A percentile compares a stretch with the other conserved stretches of the same genome.
Conservation (phyloP, 805 yeast genomes). For the Candida glaebosa region DNA sequence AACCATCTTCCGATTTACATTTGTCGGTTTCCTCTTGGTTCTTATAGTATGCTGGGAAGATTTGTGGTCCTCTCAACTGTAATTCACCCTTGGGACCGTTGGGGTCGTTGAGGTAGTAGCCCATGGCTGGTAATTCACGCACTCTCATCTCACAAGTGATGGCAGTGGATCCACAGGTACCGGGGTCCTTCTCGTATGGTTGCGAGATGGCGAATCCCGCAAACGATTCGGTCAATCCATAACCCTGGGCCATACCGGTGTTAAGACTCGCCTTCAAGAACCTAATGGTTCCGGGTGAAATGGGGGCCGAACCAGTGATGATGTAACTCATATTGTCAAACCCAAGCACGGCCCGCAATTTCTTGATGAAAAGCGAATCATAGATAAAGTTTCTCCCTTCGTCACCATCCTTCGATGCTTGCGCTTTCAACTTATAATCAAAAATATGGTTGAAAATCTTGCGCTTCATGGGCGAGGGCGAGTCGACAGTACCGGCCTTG, state of each 20-base stretch:
- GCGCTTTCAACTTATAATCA: slow-evolving; percentile 19
- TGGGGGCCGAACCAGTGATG: slow-evolving; percentile 64
- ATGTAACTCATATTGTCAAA: slow-evolving; percentile 24
- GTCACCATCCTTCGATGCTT: slow-evolving; percentile 37
- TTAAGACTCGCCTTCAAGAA: slow-evolving; percentile 61
- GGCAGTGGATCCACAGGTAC: slow-evolving; percentile 42
- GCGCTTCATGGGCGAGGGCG: slow-evolving; percentile 7
- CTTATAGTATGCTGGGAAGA: slow-evolving; percentile 50
- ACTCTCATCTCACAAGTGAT: slow-evolving; percentile 52
- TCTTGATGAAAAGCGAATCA: slow-evolving; percentile 35
- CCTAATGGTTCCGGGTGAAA: slow-evolving; percentile 55
- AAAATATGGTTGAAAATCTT: slow-evolving; percentile 21
- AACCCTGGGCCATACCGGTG: slow-evolving; percentile 61
- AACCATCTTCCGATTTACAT: slow-evolving; percentile 45
- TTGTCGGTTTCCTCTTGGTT: slow-evolving; percentile 47
- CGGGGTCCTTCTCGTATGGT: slow-evolving; percentile 39
- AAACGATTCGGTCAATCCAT: slow-evolving; percentile 66
- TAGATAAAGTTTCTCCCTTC: slow-evolving; percentile 32
- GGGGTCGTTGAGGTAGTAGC: slow-evolving; percentile 32
- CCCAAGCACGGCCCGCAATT: slow-evolving; percentile 31
- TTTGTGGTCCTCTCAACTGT: slow-evolving; percentile 54
- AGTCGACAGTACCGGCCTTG: slow-evolving; percentile 19
- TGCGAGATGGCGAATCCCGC: slow-evolving; percentile 48
- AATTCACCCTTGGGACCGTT: slow-evolving; percentile 49
- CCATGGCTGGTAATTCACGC: slow-evolving; percentile 65